phyloP scores from a whole-genome alignment of 768 basidiomycete species.

The Suillus placidus region DNA sequence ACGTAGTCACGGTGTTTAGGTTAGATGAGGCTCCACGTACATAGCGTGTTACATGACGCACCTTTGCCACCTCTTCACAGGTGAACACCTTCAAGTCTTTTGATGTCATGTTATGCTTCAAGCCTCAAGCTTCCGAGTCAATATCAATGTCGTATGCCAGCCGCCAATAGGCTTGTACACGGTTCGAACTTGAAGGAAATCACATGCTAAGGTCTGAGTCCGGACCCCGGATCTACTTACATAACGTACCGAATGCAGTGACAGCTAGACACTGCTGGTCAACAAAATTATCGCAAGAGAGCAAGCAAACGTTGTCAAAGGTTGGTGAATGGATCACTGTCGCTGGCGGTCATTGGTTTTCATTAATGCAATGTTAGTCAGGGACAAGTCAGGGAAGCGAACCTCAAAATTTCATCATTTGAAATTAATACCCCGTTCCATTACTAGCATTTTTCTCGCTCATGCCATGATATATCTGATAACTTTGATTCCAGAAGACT shows the following conservation, averaged over 20 bases:
- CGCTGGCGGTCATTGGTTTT: neutral
- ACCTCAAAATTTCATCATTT: neutral
- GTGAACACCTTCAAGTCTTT: constrained; percentile 43
- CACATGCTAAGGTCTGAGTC: neutral
- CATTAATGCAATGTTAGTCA: neutral
- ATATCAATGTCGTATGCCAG: too few relatives aligned
- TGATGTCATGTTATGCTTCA: neutral
- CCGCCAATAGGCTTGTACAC: neutral
- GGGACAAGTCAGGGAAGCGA: neutral
- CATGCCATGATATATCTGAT: neutral
- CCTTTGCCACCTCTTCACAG: constrained; percentile 74
- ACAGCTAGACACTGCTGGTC: neutral
- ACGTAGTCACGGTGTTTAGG: constrained; percentile 3
- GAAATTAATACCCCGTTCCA: neutral
- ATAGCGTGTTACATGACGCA: constrained; percentile 23
- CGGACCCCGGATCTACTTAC: neutral
- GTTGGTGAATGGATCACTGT: neutral
- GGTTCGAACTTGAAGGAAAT: neutral
- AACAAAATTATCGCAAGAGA: neutral
- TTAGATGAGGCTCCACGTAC: neutral
- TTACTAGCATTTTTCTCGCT: neutral
- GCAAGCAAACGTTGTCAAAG: neutral
- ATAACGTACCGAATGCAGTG: neutral
- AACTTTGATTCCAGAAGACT: neutral
- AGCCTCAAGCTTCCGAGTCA: neutral